Evolutionary conservation across 805 yeast species (phyloP).

Genomic region (Pichia nanzhaoensis): DNA sequence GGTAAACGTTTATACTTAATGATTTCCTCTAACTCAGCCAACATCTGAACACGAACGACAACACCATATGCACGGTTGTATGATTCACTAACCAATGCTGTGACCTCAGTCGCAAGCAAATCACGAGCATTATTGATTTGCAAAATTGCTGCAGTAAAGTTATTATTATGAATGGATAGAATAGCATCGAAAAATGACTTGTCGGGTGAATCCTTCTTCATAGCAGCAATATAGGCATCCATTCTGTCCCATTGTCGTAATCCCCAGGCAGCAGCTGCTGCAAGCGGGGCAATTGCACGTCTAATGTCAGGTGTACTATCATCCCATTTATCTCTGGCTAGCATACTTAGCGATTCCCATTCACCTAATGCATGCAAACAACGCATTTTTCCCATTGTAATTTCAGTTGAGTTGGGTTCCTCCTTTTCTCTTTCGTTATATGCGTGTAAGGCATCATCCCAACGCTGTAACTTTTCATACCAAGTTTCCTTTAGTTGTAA

Average conservation of each 20-base stretch:
- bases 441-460: slow-evolving; percentile 96
- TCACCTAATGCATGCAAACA: slow-evolving; percentile 98
- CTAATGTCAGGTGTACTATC: slow-evolving; percentile 63
- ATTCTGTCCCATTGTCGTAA: slow-evolving; percentile 94
- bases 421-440: slow-evolving; percentile 69
- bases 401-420: slow-evolving; percentile 70
- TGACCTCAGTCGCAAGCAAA: slow-evolving; percentile 82
- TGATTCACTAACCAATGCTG: slow-evolving; percentile 91
- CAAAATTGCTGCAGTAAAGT: slow-evolving; percentile 70
- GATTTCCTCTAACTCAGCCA: slow-evolving; percentile 93
- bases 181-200: slow-evolving; percentile 93
- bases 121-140: slow-evolving; percentile 86
- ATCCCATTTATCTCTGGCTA: slow-evolving; percentile 84
- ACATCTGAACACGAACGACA: slow-evolving; percentile 93
- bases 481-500: slow-evolving; percentile 92
- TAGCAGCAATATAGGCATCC: slow-evolving; percentile 83
- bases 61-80: slow-evolving; percentile 96
- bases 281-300: slow-evolving; percentile 88
- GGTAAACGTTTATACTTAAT: slow-evolving; percentile 82
- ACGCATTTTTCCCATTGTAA: slow-evolving; percentile 96
- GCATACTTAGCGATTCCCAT: slow-evolving; percentile 86
- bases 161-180: slow-evolving; percentile 74
- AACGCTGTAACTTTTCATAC: slow-evolving; percentile 93
- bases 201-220: slow-evolving; percentile 91
- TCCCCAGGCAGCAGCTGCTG: slow-evolving; percentile 99